Percentiles rank a stretch among this genome's conserved stretches.
phyloP scores from a whole-genome alignment of 164 flowering plant species.

The Stephania japonica region DNA sequence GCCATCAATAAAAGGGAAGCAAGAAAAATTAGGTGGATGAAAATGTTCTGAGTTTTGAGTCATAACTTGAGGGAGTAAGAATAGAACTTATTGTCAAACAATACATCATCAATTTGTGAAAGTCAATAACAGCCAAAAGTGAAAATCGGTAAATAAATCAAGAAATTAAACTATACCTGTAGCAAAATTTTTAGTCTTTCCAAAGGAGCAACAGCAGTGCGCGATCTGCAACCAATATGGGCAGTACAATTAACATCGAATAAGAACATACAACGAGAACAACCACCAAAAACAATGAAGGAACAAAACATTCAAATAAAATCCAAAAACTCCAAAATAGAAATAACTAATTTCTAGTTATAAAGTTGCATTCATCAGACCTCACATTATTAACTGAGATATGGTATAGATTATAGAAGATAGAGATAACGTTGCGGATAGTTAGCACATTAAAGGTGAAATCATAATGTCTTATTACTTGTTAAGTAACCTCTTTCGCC shows the following conservation, averaged over 20 bases:
- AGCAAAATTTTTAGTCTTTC: slow-evolving; percentile 87
- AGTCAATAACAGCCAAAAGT: not conserved
- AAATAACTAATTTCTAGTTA: not conserved
- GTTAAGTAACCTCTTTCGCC: no score
- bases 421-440: no score
- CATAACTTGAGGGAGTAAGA: no score
- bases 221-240: slow-evolving; percentile 47
- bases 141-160: not conserved
- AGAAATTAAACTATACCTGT: slow-evolving; percentile 42
- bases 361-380: not conserved
- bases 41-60: no score
- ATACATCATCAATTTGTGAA: not conserved
- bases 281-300: not conserved
- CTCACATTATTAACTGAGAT: not conserved
- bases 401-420: not conserved
- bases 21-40: no score
- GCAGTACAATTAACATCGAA: not conserved
- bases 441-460: no score
- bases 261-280: not conserved
- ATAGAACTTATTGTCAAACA: not conserved
- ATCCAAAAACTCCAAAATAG: not conserved
- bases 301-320: not conserved
- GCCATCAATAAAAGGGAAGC: no score
- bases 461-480: no score
- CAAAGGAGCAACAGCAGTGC: slow-evolving; percentile 96